A percentile compares a stretch with the other conserved stretches of the same genome.
These are phyloP conservation scores for Blastomyces emzantsi DNA, from an alignment of 2,329 filamentous ascomycete genomes.

Conservation along the genomic window DNA sequence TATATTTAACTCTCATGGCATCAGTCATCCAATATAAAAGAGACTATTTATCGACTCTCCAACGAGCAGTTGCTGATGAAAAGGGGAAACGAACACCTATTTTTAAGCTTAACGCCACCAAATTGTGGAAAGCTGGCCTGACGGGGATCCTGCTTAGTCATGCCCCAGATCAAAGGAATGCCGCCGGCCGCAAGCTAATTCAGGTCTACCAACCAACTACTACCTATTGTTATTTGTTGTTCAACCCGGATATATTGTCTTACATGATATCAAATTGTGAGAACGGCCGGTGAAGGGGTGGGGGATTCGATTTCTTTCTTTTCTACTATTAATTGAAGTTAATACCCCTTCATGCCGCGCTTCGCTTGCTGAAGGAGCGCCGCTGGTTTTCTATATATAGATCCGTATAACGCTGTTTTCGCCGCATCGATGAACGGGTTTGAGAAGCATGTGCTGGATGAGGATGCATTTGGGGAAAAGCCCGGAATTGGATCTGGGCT, in stretches of 20 bases:
- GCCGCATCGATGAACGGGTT: slow-evolving; percentile 67
- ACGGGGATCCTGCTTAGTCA: neutral
- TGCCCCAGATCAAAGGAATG: neutral
- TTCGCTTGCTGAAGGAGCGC: neutral
- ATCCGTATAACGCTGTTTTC: neutral
- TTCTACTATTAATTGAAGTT: neutral
- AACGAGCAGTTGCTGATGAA: neutral
- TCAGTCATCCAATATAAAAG: neutral
- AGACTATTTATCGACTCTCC: no score
- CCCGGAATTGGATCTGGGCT: slow-evolving; percentile 48
- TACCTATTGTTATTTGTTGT: neutral
- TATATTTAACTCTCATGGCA: neutral
- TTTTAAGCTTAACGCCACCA: slow-evolving; percentile 1
- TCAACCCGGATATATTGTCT: neutral
- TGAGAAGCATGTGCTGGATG: slow-evolving; percentile 59
- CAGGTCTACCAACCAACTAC: neutral
- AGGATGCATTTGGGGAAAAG: slow-evolving; percentile 71
- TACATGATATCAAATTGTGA: neutral
- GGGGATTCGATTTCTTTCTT: neutral
- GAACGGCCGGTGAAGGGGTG: neutral
- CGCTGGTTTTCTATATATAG: neutral
- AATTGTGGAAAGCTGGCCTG: slow-evolving; percentile 4
- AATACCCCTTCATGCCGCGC: neutral
- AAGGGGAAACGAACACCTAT: neutral
- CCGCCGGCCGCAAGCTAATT: neutral